Percentiles rank a stretch among this genome's conserved stretches.
Conservation (phyloP, 73 alveolate species). For the Tetrahymena borealis region DNA sequence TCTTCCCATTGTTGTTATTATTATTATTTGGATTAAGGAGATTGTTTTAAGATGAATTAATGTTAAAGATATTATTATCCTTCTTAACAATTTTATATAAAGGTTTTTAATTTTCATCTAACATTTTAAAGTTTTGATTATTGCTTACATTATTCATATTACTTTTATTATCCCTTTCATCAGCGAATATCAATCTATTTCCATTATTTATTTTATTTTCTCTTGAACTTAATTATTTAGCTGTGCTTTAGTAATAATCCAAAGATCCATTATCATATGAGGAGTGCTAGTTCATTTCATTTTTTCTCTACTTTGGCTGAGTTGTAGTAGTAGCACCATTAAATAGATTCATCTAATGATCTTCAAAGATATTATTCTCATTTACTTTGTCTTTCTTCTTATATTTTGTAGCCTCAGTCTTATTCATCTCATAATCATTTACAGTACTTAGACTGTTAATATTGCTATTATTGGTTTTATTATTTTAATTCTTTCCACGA, state of each 20-base stretch:
- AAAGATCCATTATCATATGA: too few relatives aligned
- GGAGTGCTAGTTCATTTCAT: neutral
- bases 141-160: neutral
- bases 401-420: neutral
- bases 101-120: neutral
- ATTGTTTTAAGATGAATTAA: neutral
- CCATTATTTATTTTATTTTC: neutral
- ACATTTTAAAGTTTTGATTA: neutral
- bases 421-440: neutral
- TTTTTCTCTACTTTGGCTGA: neutral
- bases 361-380: neutral
- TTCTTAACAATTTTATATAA: neutral
- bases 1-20: neutral
- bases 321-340: neutral
- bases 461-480: neutral
- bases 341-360: neutral
- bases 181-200: neutral
- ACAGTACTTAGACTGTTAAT: neutral
- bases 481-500: neutral
- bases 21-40: neutral
- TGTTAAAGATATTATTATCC: neutral
- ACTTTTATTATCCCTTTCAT: neutral
- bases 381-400: neutral
- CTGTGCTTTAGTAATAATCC: too few relatives aligned
- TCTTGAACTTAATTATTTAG: neutral